These are phyloP conservation scores for Mycena sp. DNA, from an alignment of 1,284 basidiomycete species.

Conservation along the genomic window DNA sequence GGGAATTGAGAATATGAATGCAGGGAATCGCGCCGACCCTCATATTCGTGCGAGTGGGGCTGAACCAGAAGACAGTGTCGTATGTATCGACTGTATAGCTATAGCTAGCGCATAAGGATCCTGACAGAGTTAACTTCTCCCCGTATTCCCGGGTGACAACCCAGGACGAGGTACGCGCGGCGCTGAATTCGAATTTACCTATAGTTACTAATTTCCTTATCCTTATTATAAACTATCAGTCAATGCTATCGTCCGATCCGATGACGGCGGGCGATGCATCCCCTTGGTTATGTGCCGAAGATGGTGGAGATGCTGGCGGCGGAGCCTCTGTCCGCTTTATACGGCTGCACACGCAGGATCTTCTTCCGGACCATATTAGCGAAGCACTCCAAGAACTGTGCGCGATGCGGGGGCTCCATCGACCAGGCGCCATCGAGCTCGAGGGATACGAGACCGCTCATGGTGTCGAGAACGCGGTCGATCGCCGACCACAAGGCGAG, in stretches of 20 bases:
- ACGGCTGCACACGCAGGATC: not conserved
- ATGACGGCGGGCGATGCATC: not conserved
- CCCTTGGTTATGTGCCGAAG: not conserved
- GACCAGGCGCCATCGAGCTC: not conserved
- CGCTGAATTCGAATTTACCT: no score
- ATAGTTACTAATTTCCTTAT: no score
- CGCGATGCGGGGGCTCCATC: not conserved
- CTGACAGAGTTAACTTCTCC: not conserved
- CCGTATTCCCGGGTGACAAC: not conserved
- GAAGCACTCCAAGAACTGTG: not conserved
- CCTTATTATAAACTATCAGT: no score
- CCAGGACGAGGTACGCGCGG: no score
- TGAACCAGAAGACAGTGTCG: not conserved
- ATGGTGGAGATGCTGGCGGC: not conserved
- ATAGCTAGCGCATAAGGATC: not conserved
- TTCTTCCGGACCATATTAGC: not conserved
- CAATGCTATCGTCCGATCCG: not conserved
- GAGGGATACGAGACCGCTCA: not conserved
- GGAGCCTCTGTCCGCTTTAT: not conserved
- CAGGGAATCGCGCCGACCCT: constrained; percentile 19
- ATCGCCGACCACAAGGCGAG: not conserved
- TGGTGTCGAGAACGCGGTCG: not conserved
- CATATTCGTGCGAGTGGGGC: constrained; percentile 11
- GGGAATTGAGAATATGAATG: no score
- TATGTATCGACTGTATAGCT: not conserved